A percentile compares a stretch with the other conserved stretches of the same genome.
These are phyloP conservation scores for Xylaria venustula DNA, from an alignment of 495 filamentous ascomycete species.

Conservation along the genomic window DNA sequence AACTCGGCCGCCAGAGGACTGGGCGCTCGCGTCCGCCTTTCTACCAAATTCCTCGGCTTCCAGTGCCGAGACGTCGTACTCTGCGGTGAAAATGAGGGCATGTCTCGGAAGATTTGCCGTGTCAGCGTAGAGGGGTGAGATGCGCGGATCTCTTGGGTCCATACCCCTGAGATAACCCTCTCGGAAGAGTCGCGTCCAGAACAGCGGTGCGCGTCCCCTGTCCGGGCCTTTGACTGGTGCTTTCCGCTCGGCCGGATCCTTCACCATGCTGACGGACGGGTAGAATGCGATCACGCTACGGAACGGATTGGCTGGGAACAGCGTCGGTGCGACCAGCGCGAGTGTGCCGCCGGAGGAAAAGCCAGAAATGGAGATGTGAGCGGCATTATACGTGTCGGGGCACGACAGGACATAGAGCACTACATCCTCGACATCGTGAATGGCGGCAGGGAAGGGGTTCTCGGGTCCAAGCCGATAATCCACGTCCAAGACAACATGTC, in stretches of 20 bases:
- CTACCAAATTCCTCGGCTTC: slow-evolving; percentile 44
- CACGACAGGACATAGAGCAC: slow-evolving; percentile 33
- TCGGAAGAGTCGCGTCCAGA: slow-evolving; percentile 17
- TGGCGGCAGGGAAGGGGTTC: slow-evolving; percentile 20
- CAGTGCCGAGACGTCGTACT: slow-evolving; percentile 38
- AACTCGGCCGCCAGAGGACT: slow-evolving; percentile 31
- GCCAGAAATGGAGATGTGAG: slow-evolving; percentile 41
- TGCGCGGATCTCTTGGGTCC: slow-evolving; percentile 44
- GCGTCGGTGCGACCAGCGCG: slow-evolving; percentile 36
- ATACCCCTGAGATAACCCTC: slow-evolving; percentile 27
- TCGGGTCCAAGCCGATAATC: slow-evolving; percentile 43
- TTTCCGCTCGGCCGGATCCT: slow-evolving; percentile 20
- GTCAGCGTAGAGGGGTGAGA: slow-evolving; percentile 44
- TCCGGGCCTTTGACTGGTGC: slow-evolving; percentile 13
- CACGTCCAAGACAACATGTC: slow-evolving; percentile 43
- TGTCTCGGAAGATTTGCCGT: slow-evolving; percentile 38
- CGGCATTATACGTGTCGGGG: slow-evolving; percentile 34
- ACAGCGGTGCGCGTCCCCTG: slow-evolving; percentile 3
- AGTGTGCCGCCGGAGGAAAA: slow-evolving; percentile 48
- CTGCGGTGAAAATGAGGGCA: slow-evolving; percentile 44
- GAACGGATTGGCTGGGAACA: slow-evolving; percentile 43
- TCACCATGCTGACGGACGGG: slow-evolving; percentile 37
- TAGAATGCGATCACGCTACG: slow-evolving; percentile 43
- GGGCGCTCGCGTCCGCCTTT: slow-evolving; percentile 19
- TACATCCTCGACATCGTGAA: slow-evolving; percentile 42